A percentile compares a stretch with the other conserved stretches of the same genome.
phyloP scores from a whole-genome alignment of 2,329 filamentous ascomycete genomes.

The Alternaria sp. region DNA sequence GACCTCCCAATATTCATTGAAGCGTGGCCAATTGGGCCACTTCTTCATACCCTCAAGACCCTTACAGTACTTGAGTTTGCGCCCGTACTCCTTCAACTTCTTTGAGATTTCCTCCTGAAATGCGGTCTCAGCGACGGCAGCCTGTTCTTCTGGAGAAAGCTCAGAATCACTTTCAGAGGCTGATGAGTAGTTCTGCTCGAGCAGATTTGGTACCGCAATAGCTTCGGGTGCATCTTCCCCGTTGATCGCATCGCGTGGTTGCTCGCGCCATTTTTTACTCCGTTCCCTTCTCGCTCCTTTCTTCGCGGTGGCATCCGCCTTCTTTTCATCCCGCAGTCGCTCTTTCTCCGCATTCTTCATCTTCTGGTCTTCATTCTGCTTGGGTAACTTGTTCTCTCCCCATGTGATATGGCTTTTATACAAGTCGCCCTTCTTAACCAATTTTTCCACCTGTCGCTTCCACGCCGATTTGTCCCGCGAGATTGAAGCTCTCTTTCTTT shows the following conservation, averaged over 20 bases:
- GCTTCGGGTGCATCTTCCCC: accelerated
- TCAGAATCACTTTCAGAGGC: neutral
- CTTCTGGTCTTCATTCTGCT: no score
- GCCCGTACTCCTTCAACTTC: neutral
- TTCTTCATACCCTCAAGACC: neutral
- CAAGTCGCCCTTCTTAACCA: neutral
- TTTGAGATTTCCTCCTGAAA: neutral
- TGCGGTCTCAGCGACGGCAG: neutral
- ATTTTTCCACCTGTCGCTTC: neutral
- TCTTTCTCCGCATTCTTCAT: neutral
- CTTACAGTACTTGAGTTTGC: neutral
- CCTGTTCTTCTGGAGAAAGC: neutral
- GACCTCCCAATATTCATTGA: neutral
- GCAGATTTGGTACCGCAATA: neutral
- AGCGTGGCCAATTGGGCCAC: neutral
- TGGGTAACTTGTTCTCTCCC: neutral
- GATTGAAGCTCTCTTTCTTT: neutral
- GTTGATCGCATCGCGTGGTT: neutral
- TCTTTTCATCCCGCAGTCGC: accelerated
- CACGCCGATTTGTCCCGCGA: neutral
- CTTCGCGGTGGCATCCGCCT: neutral
- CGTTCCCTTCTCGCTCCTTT: neutral
- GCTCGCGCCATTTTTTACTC: neutral
- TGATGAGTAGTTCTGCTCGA: accelerated
- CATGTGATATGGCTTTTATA: neutral